Conservation (phyloP, 2,329 filamentous ascomycete genomes). For the Colletotrichum sp. region DNA sequence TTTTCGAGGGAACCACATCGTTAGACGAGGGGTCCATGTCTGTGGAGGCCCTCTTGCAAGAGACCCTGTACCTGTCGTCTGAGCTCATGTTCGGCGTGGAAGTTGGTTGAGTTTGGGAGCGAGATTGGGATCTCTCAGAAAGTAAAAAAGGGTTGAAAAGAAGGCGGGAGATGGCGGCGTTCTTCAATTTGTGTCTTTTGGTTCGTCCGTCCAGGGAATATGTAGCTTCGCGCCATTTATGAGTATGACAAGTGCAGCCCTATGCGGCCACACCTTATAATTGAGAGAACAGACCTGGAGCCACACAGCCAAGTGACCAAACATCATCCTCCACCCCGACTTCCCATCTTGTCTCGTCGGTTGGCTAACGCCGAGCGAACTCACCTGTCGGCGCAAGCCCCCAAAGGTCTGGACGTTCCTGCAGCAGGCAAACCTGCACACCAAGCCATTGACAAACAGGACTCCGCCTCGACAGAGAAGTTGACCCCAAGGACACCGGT, state of each 20-base stretch:
- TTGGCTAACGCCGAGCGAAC: background rate
- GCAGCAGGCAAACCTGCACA: background rate
- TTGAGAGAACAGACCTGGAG: background rate
- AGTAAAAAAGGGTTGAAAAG: background rate
- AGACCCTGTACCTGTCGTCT: background rate
- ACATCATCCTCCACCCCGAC: background rate
- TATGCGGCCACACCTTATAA: background rate
- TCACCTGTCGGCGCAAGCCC: background rate
- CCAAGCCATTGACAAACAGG: background rate
- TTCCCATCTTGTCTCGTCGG: background rate
- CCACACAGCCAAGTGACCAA: background rate
- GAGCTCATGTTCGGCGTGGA: background rate
- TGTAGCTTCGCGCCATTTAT: background rate
- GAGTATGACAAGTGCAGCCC: background rate
- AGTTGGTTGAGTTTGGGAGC: background rate
- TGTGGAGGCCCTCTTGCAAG: background rate
- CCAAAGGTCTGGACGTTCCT: background rate
- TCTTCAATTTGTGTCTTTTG: background rate
- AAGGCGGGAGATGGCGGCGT: background rate
- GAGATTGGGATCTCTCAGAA: background rate
- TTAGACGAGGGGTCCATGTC: background rate
- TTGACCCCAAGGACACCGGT: background rate
- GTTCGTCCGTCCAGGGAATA: background rate
- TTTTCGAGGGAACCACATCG: background rate
- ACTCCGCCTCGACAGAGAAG: background rate